These are phyloP conservation scores for Salix purpurea DNA, from an alignment of 345 rosid species.

Conservation along the genomic window DNA sequence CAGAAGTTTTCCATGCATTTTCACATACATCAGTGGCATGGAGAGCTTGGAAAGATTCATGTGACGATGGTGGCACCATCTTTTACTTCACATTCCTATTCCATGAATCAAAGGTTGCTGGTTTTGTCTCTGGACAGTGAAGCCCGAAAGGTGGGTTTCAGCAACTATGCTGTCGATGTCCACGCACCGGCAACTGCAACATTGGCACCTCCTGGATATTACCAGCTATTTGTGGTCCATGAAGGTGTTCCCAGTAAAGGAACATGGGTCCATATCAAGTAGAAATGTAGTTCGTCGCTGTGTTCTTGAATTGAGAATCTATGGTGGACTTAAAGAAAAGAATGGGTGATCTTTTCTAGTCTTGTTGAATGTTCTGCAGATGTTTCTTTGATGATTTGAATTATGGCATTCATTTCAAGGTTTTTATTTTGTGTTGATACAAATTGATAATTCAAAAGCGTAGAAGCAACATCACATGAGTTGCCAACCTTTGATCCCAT, in stretches of 20 bases:
- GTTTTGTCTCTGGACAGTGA: slow-evolving; percentile 10
- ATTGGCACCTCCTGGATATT: slow-evolving; percentile 41
- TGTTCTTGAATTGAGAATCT: slow-evolving; percentile 1
- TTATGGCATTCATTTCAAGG: neutral
- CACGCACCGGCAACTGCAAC: slow-evolving; percentile 27
- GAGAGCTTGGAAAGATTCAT: slow-evolving; percentile 11
- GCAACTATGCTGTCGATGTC: slow-evolving; percentile 3
- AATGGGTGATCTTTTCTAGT: neutral
- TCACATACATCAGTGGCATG: neutral
- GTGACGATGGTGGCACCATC: slow-evolving; percentile 45
- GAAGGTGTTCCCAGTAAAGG: slow-evolving; percentile 38
- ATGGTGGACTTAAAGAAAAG: neutral
- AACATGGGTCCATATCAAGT: slow-evolving; percentile 32
- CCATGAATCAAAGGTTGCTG: slow-evolving; percentile 46
- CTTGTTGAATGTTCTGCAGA: no score
- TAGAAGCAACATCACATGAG: no score
- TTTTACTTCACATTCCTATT: slow-evolving; percentile 45
- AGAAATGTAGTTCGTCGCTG: neutral
- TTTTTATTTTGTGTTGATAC: neutral
- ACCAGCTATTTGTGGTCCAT: slow-evolving; percentile 33
- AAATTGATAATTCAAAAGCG: no score
- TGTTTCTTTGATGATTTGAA: no score
- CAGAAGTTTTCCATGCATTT: slow-evolving; percentile 24
- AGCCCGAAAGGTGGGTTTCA: neutral
- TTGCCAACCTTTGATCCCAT: no score